Evolutionary conservation across 495 filamentous ascomycete genomes (phyloP).

Genomic region (Penicillium lividum): DNA sequence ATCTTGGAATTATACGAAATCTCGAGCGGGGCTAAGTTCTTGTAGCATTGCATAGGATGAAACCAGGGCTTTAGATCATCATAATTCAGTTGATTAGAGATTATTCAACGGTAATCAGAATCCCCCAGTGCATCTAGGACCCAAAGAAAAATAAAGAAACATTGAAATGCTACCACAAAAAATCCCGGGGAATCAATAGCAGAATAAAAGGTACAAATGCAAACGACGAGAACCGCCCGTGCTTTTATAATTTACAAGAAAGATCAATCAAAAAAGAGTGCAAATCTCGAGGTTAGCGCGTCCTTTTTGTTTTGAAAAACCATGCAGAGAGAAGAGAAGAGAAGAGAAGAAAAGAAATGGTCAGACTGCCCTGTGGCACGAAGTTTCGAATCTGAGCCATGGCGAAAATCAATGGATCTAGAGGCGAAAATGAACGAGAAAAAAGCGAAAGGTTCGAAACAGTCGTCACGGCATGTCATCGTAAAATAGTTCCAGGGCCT

Average conservation of each 20-base stretch:
- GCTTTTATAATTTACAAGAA: constrained; percentile 50
- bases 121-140: constrained; percentile 31
- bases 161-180: constrained; percentile 17
- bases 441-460: constrained; percentile 12
- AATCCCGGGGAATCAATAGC: constrained; percentile 22
- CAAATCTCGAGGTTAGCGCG: constrained; percentile 16
- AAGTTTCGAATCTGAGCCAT: constrained; percentile 1
- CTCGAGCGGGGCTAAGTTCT: no score
- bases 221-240: constrained; percentile 38
- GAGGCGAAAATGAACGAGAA: constrained; percentile 8
- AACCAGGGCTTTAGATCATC: neutral
- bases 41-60: no score
- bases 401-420: constrained; percentile 21
- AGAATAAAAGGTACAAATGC: no score
- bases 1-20: no score
- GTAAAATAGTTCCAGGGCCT: constrained; percentile 19
- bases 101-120: constrained; percentile 24
- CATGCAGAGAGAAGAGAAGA: constrained; percentile 15
- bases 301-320: constrained; percentile 20
- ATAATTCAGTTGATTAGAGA: constrained; percentile 18
- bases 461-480: constrained; percentile 43
- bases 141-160: constrained; percentile 12
- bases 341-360: constrained; percentile 12
- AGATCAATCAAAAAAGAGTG: constrained; percentile 11
- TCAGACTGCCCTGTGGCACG: neutral